Evolutionary conservation across 2,329 filamentous ascomycete species (phyloP).

Genomic region (Thelonectria blattea): DNA sequence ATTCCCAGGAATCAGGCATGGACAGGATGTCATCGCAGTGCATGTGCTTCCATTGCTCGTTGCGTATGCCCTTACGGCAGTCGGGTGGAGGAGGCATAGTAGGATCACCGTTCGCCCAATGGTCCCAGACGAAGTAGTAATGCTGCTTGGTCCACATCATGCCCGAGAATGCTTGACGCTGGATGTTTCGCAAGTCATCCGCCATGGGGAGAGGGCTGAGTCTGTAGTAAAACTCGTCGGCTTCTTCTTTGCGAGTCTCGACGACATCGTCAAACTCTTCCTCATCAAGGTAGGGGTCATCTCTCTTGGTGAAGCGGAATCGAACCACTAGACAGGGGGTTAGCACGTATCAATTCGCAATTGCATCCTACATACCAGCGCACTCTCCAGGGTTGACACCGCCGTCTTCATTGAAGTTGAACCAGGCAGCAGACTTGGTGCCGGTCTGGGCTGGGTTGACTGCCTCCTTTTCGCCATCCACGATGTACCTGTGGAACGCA

Average conservation of each 20-base stretch:
- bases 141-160: slow-evolving; percentile 99
- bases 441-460: slow-evolving; percentile 81
- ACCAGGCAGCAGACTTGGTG: slow-evolving; percentile 93
- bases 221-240: slow-evolving; percentile 94
- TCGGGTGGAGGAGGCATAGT: slow-evolving; percentile 84
- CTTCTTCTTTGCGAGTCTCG: slow-evolving; percentile 84
- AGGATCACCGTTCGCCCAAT: slow-evolving; percentile 96
- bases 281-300: slow-evolving; percentile 84
- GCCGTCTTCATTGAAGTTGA: slow-evolving; percentile 85
- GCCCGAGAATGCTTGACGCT: slow-evolving; percentile 90
- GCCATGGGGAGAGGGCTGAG: slow-evolving; percentile 93
- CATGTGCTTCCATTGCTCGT: slow-evolving; percentile 92
- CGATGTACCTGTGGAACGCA: slow-evolving; percentile 88
- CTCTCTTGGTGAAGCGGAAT: slow-evolving; percentile 81
- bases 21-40: slow-evolving; percentile 93
- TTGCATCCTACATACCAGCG: slow-evolving; percentile 66
- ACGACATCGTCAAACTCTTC: slow-evolving; percentile 91
- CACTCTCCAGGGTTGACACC: slow-evolving; percentile 91
- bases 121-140: slow-evolving; percentile 96
- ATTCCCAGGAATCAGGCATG: slow-evolving; percentile 99
- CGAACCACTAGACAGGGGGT: slow-evolving; percentile 71
- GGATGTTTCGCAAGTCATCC: slow-evolving; percentile 92
- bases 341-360: neutral
- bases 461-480: slow-evolving; percentile 78
- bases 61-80: slow-evolving; percentile 79